Percentiles rank a stretch among this genome's conserved stretches.
Evolutionary conservation across 148 eudicot genomes (phyloP).

Genomic region (Vaccinium myrtillus): DNA sequence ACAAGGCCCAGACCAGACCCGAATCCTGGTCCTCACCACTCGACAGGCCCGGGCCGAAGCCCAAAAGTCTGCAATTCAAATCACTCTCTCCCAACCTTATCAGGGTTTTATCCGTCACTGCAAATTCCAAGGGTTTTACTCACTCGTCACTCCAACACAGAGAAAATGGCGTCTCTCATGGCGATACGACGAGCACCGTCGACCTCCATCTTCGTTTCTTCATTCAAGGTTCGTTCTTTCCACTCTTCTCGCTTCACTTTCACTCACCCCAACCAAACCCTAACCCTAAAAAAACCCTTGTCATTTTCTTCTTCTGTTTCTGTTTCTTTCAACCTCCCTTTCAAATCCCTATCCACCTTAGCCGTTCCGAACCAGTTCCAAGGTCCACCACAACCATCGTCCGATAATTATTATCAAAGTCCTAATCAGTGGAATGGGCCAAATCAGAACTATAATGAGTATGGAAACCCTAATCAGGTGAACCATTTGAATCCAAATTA

Average conservation of each 20-base stretch:
- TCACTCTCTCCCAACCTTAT: too few species aligned
- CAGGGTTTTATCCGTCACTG: background rate
- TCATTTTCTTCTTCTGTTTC: constrained; percentile 12
- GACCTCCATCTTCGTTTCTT: constrained; percentile 25
- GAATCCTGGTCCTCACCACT: too few species aligned
- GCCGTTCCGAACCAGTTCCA: constrained; percentile 26
- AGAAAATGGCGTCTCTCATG: constrained; percentile 51
- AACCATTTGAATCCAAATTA: constrained; percentile 14
- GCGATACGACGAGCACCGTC: constrained; percentile 39
- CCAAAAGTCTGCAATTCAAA: too few species aligned
- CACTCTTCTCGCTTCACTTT: constrained; percentile 18
- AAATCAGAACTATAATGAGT: constrained; percentile 17
- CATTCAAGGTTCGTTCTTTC: constrained; percentile 33
- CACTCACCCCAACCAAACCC: constrained; percentile 11
- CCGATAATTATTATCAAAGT: constrained; percentile 15
- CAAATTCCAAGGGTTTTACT: background rate
- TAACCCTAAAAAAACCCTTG: constrained; percentile 14
- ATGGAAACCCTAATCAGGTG: constrained; percentile 28
- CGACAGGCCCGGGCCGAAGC: too few species aligned
- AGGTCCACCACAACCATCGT: constrained; percentile 16
- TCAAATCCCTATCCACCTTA: constrained; percentile 32
- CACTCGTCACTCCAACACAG: background rate
- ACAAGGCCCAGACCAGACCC: too few species aligned
- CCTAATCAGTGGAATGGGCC: constrained; percentile 20
- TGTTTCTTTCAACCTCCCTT: constrained; percentile 13